These are phyloP conservation scores for Fusarium sp. DNA, from an alignment of 2,329 filamentous ascomycete genomes.

Conservation along the genomic window DNA sequence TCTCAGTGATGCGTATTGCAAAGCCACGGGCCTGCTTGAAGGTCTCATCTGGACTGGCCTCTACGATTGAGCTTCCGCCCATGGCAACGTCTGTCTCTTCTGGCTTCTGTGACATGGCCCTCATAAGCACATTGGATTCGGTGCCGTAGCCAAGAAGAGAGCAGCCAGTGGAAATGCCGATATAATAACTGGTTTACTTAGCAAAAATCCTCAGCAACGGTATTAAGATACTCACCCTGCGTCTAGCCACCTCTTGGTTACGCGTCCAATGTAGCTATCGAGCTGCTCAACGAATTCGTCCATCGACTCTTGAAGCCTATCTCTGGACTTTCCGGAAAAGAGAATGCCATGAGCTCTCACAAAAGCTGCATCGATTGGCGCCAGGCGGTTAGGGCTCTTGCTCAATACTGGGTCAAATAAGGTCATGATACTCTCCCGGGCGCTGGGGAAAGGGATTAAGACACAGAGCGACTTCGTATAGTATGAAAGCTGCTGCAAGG, in stretches of 20 bases:
- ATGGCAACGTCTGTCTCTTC: conserved; percentile 44
- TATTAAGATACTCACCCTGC: conserved; percentile 50
- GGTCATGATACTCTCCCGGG: conserved; percentile 76
- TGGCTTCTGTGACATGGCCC: conserved; percentile 48
- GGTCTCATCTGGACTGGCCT: conserved; percentile 39
- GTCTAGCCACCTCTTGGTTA: conserved; percentile 64
- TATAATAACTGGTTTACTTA: conserved; percentile 45
- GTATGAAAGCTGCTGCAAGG: conserved; percentile 77
- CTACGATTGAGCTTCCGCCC: conserved; percentile 39
- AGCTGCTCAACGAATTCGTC: conserved; percentile 65
- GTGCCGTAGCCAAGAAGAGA: conserved; percentile 50
- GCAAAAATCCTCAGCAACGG: neutral
- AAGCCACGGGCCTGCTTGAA: conserved; percentile 56
- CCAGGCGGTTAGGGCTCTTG: conserved; percentile 50
- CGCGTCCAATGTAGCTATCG: conserved; percentile 66
- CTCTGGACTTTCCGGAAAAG: conserved; percentile 64
- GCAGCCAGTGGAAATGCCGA: conserved; percentile 48
- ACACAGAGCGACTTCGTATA: conserved; percentile 80
- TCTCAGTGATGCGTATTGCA: conserved; percentile 56
- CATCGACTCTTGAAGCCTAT: conserved; percentile 59
- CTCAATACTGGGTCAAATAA: conserved; percentile 72
- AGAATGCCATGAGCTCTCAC: conserved; percentile 74
- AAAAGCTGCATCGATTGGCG: conserved; percentile 66
- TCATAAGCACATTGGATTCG: conserved; percentile 61
- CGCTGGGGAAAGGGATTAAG: conserved; percentile 73